These are phyloP conservation scores for Pseudozyma pruni DNA, from an alignment of 1,284 basidiomycete species.

Conservation along the genomic window DNA sequence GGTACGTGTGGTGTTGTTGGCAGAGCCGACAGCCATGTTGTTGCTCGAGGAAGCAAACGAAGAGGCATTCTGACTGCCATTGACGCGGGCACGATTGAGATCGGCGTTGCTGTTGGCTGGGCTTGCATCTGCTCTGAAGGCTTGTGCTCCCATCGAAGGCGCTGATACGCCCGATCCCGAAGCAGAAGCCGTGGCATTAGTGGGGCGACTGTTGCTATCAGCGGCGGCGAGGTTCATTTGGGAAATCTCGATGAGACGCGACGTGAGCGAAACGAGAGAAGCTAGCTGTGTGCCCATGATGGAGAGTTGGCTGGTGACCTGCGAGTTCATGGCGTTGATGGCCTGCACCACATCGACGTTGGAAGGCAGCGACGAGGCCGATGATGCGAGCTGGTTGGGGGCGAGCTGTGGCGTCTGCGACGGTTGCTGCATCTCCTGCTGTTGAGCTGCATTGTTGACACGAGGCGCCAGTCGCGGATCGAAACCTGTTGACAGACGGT, in stretches of 20 bases:
- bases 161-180: slow-evolving; percentile 2
- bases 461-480: slow-evolving; percentile 39
- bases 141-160: slow-evolving; percentile 2
- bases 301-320: slow-evolving; percentile 42
- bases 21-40: slow-evolving; percentile 7
- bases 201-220: slow-evolving; percentile 11
- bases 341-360: slow-evolving; percentile 44
- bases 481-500: slow-evolving; percentile 27
- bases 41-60: slow-evolving; percentile 12
- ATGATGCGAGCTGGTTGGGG: slow-evolving; percentile 13
- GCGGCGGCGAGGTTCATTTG: slow-evolving; percentile 26
- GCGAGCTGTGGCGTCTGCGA: slow-evolving; percentile 30
- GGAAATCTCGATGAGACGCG: slow-evolving; percentile 45
- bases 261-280: slow-evolving; percentile 42
- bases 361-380: slow-evolving; percentile 10
- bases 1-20: slow-evolving; percentile 18
- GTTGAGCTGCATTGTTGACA: slow-evolving; percentile 22
- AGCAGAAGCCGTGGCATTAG: slow-evolving; percentile 2
- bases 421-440: slow-evolving; percentile 32
- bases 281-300: slow-evolving; percentile 44
- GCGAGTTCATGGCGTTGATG: slow-evolving; percentile 41
- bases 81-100: slow-evolving; percentile 30
- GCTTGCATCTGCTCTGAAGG: slow-evolving; percentile 17
- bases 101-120: slow-evolving; percentile 25
- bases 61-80: slow-evolving; percentile 21